phyloP scores from a whole-genome alignment of 805 yeast species.

The Zygosaccharomyces kombuchaensis region DNA sequence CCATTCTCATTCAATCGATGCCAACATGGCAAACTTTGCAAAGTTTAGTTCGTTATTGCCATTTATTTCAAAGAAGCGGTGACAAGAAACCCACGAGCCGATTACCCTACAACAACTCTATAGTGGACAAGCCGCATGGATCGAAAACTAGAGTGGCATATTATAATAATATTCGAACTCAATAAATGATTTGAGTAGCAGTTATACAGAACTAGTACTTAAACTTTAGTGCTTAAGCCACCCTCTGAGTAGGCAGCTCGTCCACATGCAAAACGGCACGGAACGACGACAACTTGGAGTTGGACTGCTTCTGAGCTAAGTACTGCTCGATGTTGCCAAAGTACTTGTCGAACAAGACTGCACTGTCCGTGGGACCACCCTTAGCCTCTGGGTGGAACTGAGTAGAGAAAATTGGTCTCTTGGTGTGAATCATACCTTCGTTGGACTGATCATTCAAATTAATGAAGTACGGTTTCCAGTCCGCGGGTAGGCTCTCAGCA shows the following conservation, averaged over 20 bases:
- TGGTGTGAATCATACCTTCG: slow-evolving; percentile 92
- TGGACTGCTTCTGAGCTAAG: slow-evolving; percentile 42
- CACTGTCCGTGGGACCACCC: slow-evolving; percentile 96
- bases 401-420: slow-evolving; percentile 88
- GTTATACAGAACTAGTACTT: neutral
- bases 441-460: slow-evolving; percentile 93
- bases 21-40: neutral
- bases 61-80: neutral
- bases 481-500: slow-evolving; percentile 63
- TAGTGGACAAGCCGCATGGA: neutral
- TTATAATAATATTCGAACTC: neutral
- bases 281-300: slow-evolving; percentile 22
- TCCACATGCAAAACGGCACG: slow-evolving; percentile 23
- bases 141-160: neutral
- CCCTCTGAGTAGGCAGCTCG: slow-evolving; percentile 33
- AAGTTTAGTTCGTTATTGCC: neutral
- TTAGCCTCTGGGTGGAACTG: slow-evolving; percentile 99
- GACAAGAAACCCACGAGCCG: neutral
- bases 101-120: neutral
- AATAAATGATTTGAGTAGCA: neutral
- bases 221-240: slow-evolving; percentile 10
- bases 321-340: slow-evolving; percentile 62
- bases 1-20: neutral
- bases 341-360: slow-evolving; percentile 86
- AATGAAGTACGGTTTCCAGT: slow-evolving; percentile 83